Percentiles rank a stretch among this genome's conserved stretches.
Conservation (phyloP, 768 basidiomycete genomes). For the Pleurotus djamor region DNA sequence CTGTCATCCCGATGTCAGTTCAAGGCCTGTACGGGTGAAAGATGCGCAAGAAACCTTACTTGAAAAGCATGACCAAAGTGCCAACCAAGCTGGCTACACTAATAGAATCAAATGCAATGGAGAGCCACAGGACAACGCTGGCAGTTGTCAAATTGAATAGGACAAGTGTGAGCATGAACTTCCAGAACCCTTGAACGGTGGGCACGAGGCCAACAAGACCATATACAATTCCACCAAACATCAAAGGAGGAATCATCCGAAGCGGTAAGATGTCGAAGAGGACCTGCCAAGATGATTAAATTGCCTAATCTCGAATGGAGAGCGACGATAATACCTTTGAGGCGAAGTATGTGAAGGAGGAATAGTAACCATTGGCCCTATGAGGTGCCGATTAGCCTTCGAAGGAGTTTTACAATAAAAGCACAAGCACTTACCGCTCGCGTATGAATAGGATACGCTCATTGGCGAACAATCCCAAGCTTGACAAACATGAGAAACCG, state of each 20-base stretch:
- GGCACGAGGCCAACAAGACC: slow-evolving; percentile 94
- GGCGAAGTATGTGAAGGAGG: slow-evolving; percentile 93
- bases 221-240: slow-evolving; percentile 96
- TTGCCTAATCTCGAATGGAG: not conserved
- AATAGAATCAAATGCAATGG: slow-evolving; percentile 83
- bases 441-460: slow-evolving; percentile 97
- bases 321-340: slow-evolving; percentile 66
- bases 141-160: slow-evolving; percentile 97
- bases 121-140: slow-evolving; percentile 86
- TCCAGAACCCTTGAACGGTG: slow-evolving; percentile 90
- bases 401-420: too few relatives aligned
- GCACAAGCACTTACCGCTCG: slow-evolving; percentile 64
- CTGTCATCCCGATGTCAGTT: slow-evolving; percentile 35
- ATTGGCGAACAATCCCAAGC: slow-evolving; percentile 90
- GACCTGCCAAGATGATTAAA: slow-evolving; percentile 61
- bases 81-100: slow-evolving; percentile 94
- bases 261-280: slow-evolving; percentile 96
- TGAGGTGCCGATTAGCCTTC: too few relatives aligned
- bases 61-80: slow-evolving; percentile 96
- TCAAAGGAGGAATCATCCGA: slow-evolving; percentile 90
- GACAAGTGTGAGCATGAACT: slow-evolving; percentile 94
- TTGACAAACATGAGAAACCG: slow-evolving; percentile 95
- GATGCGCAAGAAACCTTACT: slow-evolving; percentile 60
- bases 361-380: slow-evolving; percentile 97
- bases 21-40: not conserved